Conservation (phyloP, 352 stramenopile genomes). For the Pythium angustatum region DNA sequence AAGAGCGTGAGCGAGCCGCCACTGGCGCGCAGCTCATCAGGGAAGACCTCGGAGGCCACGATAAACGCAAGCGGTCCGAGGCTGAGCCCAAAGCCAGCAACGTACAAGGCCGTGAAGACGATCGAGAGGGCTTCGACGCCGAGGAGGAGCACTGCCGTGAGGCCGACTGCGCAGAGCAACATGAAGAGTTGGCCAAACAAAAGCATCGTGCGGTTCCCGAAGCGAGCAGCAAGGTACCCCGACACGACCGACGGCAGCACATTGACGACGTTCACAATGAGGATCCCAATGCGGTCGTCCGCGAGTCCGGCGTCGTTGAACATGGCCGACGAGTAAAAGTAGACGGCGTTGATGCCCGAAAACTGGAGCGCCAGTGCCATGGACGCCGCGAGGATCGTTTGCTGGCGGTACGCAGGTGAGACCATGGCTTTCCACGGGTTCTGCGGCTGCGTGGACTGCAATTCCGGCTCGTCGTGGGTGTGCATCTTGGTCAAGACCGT, state of each 20-base stretch:
- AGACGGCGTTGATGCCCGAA: constrained; percentile 68
- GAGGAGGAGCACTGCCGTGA: constrained; percentile 40
- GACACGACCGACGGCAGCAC: constrained; percentile 48
- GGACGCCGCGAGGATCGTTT: constrained; percentile 50
- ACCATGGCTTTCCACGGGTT: constrained; percentile 22
- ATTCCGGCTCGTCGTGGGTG: neutral
- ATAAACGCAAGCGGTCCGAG: constrained; percentile 60
- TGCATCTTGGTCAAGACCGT: constrained; percentile 1
- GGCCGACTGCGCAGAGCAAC: constrained; percentile 44
- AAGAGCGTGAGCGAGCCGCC: constrained; percentile 49
- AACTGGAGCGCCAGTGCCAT: constrained; percentile 51
- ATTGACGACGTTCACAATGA: constrained; percentile 61
- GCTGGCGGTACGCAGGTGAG: constrained; percentile 30
- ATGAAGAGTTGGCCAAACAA: constrained; percentile 50
- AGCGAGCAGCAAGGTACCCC: constrained; percentile 36
- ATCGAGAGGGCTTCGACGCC: constrained; percentile 42
- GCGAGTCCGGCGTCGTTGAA: constrained; percentile 60
- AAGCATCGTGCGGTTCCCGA: constrained; percentile 56
- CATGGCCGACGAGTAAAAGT: constrained; percentile 68
- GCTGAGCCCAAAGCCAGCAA: constrained; percentile 45
- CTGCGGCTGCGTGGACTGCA: constrained; percentile 20
- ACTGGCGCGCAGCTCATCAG: constrained; percentile 46
- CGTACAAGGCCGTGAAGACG: constrained; percentile 49
- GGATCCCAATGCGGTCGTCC: constrained; percentile 53
- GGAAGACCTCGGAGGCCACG: constrained; percentile 58